Evolutionary conservation across 192 early-diverging fungal genomes (phyloP), one percentile per base, ranked within the genome.

Genomic region (Backusella tuberculispora): DNA sequence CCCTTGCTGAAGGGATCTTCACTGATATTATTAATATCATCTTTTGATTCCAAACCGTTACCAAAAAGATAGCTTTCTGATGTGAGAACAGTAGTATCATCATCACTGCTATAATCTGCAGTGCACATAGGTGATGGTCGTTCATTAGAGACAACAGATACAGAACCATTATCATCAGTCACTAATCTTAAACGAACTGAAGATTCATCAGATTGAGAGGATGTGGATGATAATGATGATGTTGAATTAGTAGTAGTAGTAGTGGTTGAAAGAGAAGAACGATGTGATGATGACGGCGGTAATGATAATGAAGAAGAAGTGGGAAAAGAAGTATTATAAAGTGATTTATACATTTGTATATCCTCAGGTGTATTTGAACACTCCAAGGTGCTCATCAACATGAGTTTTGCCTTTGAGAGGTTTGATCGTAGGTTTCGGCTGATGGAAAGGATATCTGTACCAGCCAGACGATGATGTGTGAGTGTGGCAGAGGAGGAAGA

Each of bases 301-400:
- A 21, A 24, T 60, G 53, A 13, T 26, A 21, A 60, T 60, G 21
- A 13, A 34, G 29, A 34, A 34, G 29, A 1, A 34, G 29, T 46
- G 3, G 45, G 8, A 24, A 60, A 13, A 66, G 34, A n/a, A 40
- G 34, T 15, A 1, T 40, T 26, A 21, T 45, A 17, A 69, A 69
- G 68, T 15, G 43, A 69, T 14, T 69, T 42, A 69, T 69, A 69
- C 24, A 69, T 69, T 46, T 69, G 43, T 47, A 69, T 43, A 44
- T 69, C 68, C 43, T 69, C 24, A 46, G 68, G 68, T 46, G 8
- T 15, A 69, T n/a, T 44, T 24, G 68, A 69, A 14, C 44, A 21
- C 42, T 47, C 45, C 24, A 69, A 47, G 26, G 42, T 69, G 24
- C 26, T 45, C 68, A 69, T 69, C 44, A 69, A 46, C 68, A 46